Base-by-base conservation (phyloP, 2,329 filamentous ascomycete genomes). In the Colletotrichum musicola region DNA sequence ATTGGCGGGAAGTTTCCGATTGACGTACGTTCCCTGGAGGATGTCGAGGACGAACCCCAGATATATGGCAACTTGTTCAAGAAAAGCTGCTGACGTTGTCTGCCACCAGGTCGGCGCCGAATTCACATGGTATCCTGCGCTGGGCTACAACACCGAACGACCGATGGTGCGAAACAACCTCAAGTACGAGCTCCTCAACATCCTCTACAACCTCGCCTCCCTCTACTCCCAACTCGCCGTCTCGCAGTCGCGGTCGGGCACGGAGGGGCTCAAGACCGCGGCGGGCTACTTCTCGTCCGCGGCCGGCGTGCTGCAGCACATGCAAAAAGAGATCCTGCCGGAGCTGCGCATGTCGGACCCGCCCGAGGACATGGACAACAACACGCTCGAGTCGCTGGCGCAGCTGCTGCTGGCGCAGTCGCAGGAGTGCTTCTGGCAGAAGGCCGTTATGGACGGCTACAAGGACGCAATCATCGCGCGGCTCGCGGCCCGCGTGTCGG, bases 381-480 rank as follows among this genome's bases (percentile, higher is more conserved):
- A 93, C 75, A 98, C 95, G 0, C 84, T 99, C 55, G 92, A 95
- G 74, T 93, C 93, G 60, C 82, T 98, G 53, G 89, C 93, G 73
- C 89, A 95, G 77, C 85, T 99, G 35, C 89, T 97, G 78, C 86
- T 99, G 10, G 95, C 95, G 1, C 94, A 99, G 78, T 95, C 92
- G 30, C 96, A 99, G 77, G 96, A 99, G 81, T 98, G 95, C 77
- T 98, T 96, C 80, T 99, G 96, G 96, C 92, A 96, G 74, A 98
- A 97, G 78, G 95, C 96, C 1, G 95, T 97, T 67, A 95, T 97
- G 83, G 95, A 98, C 77, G 90, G 91, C 25, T 90, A 97, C 81
- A 98, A 97, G 78, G 96, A 99, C 77, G 92, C 90, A 1, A 93
- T 92, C 0, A 97, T 99, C 70, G 93, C 96, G 2, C 96, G 97